These are phyloP conservation scores for Xylaria sp. DNA, from an alignment of 2,329 filamentous ascomycete genomes.

Conservation along the genomic window DNA sequence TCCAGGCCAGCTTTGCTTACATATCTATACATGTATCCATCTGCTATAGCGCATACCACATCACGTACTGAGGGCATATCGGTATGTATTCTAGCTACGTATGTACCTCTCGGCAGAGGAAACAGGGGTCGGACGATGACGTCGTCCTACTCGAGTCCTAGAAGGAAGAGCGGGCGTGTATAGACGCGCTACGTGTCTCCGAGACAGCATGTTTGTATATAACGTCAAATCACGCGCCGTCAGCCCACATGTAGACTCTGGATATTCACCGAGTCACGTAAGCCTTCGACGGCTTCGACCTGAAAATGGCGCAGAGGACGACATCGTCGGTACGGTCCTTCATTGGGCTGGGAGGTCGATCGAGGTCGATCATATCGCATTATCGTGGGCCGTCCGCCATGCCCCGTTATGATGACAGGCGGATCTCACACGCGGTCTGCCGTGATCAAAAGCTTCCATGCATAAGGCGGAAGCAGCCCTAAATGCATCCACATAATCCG, in stretches of 20 bases:
- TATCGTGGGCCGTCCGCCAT: too few relatives aligned
- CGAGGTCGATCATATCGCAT: slow-evolving; percentile 8
- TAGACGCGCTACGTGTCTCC: not conserved
- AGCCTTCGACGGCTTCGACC: not conserved
- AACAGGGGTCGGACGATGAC: slow-evolving; percentile 1
- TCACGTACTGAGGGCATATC: too few relatives aligned
- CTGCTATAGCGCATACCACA: too few relatives aligned
- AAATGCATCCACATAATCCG: too few relatives aligned
- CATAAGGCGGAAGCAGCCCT: not conserved
- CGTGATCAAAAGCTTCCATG: not conserved
- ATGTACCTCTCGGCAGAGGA: too few relatives aligned
- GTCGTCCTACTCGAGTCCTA: not conserved
- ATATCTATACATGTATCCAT: too few relatives aligned
- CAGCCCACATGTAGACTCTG: slow-evolving; percentile 1
- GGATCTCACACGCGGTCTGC: not conserved
- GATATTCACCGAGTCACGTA: slow-evolving; percentile 8
- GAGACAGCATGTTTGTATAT: not conserved
- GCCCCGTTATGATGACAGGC: not conserved
- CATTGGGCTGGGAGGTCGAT: slow-evolving; percentile 4
- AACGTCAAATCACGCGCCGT: slow-evolving; percentile 14
- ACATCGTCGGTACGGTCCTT: not conserved
- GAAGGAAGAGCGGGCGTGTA: slow-evolving; percentile 15
- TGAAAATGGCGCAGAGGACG: slow-evolving; percentile 7
- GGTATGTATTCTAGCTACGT: not conserved
- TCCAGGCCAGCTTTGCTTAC: too few relatives aligned